Percentiles rank a stretch among this genome's conserved stretches.
phyloP scores from a whole-genome alignment of 371 early-diverging fungal species.

The Globomyces sp. region DNA sequence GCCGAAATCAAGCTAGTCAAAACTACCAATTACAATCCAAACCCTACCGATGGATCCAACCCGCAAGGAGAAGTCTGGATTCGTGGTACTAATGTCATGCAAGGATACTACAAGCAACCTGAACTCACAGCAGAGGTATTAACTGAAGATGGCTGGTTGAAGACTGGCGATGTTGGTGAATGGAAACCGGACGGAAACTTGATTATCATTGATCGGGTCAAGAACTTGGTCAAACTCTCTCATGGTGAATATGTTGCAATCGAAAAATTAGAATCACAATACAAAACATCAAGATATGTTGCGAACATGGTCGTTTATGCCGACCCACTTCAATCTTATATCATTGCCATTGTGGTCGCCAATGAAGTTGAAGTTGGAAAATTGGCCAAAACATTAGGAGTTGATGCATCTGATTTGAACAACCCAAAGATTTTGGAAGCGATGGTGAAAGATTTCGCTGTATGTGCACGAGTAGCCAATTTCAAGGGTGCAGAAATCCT shows the following conservation, averaged over 20 bases:
- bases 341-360: slow-evolving; percentile 74
- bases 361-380: slow-evolving; percentile 49
- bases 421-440: slow-evolving; percentile 11
- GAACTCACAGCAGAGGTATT: slow-evolving; percentile 53
- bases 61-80: slow-evolving; percentile 84
- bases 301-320: slow-evolving; percentile 86
- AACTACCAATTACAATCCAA: neutral
- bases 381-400: neutral
- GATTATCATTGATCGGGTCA: slow-evolving; percentile 79
- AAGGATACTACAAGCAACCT: slow-evolving; percentile 74
- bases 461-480: neutral
- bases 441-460: slow-evolving; percentile 16
- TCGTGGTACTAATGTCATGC: slow-evolving; percentile 67
- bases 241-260: slow-evolving; percentile 96
- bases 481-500: slow-evolving; percentile 58
- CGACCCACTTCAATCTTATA: slow-evolving; percentile 62
- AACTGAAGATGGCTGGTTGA: slow-evolving; percentile 81
- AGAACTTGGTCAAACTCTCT: slow-evolving; percentile 81
- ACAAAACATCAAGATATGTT: slow-evolving; percentile 73
- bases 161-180: slow-evolving; percentile 93
- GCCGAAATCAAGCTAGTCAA: slow-evolving; percentile 84
- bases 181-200: slow-evolving; percentile 69
- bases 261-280: slow-evolving; percentile 94
- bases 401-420: slow-evolving; percentile 33
- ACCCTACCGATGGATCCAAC: neutral